Conservation (phyloP, 2,329 filamentous ascomycete genomes). For the Penicillium sp. region DNA sequence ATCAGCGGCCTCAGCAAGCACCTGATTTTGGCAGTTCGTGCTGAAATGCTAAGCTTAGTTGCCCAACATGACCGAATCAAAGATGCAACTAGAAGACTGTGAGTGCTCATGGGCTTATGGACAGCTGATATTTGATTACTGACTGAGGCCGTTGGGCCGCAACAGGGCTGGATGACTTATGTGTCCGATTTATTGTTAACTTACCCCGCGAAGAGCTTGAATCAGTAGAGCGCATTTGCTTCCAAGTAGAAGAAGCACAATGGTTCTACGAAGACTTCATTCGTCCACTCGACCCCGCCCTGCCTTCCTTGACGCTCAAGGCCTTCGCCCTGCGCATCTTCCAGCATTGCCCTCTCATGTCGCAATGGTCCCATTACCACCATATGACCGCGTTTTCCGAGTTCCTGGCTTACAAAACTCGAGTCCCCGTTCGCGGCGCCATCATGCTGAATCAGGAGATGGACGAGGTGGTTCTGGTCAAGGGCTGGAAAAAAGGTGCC, state of each 20-base stretch:
- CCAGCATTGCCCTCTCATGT: constrained; percentile 84
- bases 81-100: constrained; percentile 90
- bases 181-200: constrained; percentile 97
- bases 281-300: constrained; percentile 74
- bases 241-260: constrained; percentile 98
- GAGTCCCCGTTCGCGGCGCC: constrained; percentile 87
- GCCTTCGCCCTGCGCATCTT: constrained; percentile 88
- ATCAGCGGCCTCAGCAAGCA: constrained; percentile 21
- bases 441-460: constrained; percentile 91
- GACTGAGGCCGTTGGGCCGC: constrained; percentile 15
- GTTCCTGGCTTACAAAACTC: constrained; percentile 90
- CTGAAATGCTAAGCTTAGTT: constrained; percentile 59
- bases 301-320: constrained; percentile 80
- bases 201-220: constrained; percentile 85
- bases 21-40: constrained; percentile 22
- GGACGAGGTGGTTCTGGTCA: constrained; percentile 89
- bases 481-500: constrained; percentile 95
- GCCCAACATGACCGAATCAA: constrained; percentile 66
- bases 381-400: constrained; percentile 82
- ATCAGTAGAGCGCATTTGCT: constrained; percentile 90
- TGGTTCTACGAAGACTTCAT: constrained; percentile 99
- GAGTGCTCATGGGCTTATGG: constrained; percentile 31
- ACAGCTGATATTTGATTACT: constrained; percentile 15
- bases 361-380: constrained; percentile 70
- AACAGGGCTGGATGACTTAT: constrained; percentile 91